These are phyloP conservation scores for Trichosporon faecale DNA, from an alignment of 1,284 basidiomycete genomes.

Conservation along the genomic window DNA sequence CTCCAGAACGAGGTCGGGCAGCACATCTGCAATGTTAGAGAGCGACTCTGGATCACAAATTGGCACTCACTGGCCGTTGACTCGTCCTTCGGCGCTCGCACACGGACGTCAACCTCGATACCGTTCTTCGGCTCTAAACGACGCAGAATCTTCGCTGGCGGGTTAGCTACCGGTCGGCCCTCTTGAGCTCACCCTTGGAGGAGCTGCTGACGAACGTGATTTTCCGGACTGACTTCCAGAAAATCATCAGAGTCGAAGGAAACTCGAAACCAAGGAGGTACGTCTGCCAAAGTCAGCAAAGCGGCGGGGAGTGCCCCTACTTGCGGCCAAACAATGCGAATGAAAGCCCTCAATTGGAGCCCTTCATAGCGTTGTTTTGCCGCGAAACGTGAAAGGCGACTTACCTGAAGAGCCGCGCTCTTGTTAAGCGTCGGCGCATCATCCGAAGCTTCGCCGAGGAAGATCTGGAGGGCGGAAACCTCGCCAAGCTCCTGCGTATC, in stretches of 20 bases:
- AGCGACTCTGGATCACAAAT: not conserved
- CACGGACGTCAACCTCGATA: constrained; percentile 45
- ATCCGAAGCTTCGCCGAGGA: constrained; percentile 76
- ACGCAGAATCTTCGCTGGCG: constrained; percentile 47
- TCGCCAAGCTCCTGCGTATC: constrained; percentile 54
- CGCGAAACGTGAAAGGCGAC: too few relatives aligned
- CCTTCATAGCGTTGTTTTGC: too few relatives aligned
- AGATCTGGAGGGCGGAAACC: constrained; percentile 66
- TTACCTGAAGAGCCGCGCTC: constrained; percentile 82
- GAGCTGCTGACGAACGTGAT: constrained; percentile 80
- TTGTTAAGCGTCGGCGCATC: constrained; percentile 82
- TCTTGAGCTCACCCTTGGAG: constrained; percentile 69
- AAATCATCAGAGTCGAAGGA: constrained; percentile 83
- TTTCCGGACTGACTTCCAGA: constrained; percentile 60
- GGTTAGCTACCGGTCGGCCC: not conserved
- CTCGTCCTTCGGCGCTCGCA: constrained; percentile 45
- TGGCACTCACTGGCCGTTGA: constrained; percentile 30
- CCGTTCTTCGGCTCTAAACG: constrained; percentile 37
- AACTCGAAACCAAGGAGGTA: constrained; percentile 97
- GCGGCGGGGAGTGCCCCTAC: not conserved
- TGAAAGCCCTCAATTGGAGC: not conserved
- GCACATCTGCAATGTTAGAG: constrained; percentile 25
- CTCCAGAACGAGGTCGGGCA: constrained; percentile 38
- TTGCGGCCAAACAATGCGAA: not conserved
- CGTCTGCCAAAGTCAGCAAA: constrained; percentile 59